Base-by-base conservation (phyloP, 2,329 filamentous ascomycete genomes). In the Neoscytalidium dimidiatum region DNA sequence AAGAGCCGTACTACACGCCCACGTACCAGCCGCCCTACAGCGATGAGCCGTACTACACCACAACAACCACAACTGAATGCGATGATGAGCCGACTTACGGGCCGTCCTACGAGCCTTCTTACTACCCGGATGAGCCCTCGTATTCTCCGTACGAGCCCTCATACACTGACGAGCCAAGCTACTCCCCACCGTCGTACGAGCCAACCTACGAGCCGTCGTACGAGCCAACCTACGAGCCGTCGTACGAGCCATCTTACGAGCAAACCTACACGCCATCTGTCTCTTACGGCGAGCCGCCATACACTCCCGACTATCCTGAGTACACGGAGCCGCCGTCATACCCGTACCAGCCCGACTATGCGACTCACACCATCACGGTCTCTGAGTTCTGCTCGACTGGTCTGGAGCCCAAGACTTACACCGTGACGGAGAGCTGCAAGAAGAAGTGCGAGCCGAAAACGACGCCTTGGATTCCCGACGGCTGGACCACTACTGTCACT, bases 341-440 rank as follows among this genome's bases (percentile, higher is more conserved):
- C 21, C 19, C n/a, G 23, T 7, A 17, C 11, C 14, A 28, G 23
- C 14, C 28, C 13, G 35, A 57, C 23, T n/a, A 29, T 5, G 31
- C 35, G 21, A 57, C 53, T 23, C 38, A 57, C 53, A 57, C 35
- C 3, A n/a, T 57, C 53, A 57, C 53, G 13, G 53, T 57, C 35
- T 41, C 38, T 8, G 53, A 57, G 35, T 57, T 57, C 53, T 57
- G 53, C 53, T 57, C 53, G 14, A 57, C 53, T 5, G 53, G 53
- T 29, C 35, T 57, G 21, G 9, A 4, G 3, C 53, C 53, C 53
- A 19, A n/a, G 6, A 57, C 53, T 14, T 26, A 57, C 53, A 57
- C 53, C 21, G 21, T 57, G 5, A 57, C 53, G 13, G 53, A 57
- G 31, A n/a, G 35, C 35, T 57, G 53, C 53, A 29, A 28, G 35